Evolutionary conservation across 2,329 filamentous ascomycete species (phyloP), one percentile per base, ranked within the genome.

Genomic region (Zopfia rhizophila): DNA sequence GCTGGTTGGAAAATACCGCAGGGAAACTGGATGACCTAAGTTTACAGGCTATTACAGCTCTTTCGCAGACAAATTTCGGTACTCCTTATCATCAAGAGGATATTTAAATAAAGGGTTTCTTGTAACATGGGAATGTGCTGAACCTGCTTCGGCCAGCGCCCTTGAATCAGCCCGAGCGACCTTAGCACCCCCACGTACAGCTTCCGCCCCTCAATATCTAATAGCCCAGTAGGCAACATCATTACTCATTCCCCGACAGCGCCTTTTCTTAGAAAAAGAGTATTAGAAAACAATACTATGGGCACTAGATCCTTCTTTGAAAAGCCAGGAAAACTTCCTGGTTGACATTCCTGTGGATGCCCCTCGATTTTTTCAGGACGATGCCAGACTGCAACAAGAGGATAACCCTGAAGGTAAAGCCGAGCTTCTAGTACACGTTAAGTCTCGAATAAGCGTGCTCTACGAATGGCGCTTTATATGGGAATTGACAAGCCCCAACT

Each of bases 381-480:
- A 46, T 19, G 27, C 10, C 33, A 30, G 38, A 6, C 31, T 51
- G 11, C 35, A 44, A 27, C n/a, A 38, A 7, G 27, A 29, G 12
- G 18, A 25, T 10, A 37, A 48, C 23, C 29, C 24, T 5, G 29
- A 28, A 10, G 17, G 33, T 11, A 18, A 21, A 3, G 13, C 23
- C 10, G 16, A n/a, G 10, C 27, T 51, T 5, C 40, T 55, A 2
- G 19, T 13, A 3, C 43, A 36, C n/a, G 40, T 51, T 6, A 39
- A 46, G n/a, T 14, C 27, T 5, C 27, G 25, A 12, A 21, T 55
- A 24, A 43, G 38, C 21, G 32, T 38, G 4, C 44, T 55, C n/a
- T 46, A 48, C 31, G 14, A 39, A n/a, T 55, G 51, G 51, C 48
- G 51, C 18, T 55, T 36, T 39, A 30, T 22, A 10, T 55, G 51